Conservation (phyloP, 192 early-diverging fungal genomes). For the Dissophora ornata region DNA sequence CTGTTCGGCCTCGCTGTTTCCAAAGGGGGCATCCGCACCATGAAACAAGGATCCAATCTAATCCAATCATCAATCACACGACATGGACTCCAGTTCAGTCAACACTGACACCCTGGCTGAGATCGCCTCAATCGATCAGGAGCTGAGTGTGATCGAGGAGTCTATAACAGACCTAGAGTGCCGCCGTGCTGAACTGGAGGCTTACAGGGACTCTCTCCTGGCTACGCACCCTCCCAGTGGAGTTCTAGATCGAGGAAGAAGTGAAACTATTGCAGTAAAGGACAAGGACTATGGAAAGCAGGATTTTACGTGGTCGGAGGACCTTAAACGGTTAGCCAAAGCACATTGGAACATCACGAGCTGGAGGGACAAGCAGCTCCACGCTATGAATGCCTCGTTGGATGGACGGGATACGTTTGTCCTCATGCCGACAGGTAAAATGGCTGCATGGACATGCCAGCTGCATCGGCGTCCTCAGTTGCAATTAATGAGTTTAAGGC, state of each 20-base stretch:
- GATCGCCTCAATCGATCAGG: constrained; percentile 29
- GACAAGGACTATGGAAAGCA: constrained; percentile 54
- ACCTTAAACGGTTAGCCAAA: constrained; percentile 50
- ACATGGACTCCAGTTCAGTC: not conserved
- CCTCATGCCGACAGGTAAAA: constrained; percentile 91
- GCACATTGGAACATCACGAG: constrained; percentile 58
- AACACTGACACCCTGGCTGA: constrained; percentile 15
- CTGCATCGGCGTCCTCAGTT: too few relatives aligned
- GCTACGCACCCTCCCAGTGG: not conserved
- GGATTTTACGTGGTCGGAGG: constrained; percentile 64
- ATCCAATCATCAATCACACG: not conserved
- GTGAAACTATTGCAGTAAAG: not conserved
- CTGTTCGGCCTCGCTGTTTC: too few relatives aligned
- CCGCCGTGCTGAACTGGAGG: constrained; percentile 26
- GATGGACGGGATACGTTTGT: constrained; percentile 88
- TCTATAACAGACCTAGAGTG: constrained; percentile 33
- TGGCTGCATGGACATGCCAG: not conserved
- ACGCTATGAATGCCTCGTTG: constrained; percentile 88
- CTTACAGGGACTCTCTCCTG: constrained; percentile 29
- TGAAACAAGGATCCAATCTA: too few relatives aligned
- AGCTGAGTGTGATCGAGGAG: constrained; percentile 25
- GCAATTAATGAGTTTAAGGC: too few relatives aligned
- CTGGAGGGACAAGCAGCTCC: constrained; percentile 82
- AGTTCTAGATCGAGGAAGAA: not conserved
- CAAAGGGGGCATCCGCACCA: too few relatives aligned